Evolutionary conservation across 2,329 filamentous ascomycete species (phyloP), one percentile per base, ranked within the genome.

Genomic region (Catunica adiposa): DNA sequence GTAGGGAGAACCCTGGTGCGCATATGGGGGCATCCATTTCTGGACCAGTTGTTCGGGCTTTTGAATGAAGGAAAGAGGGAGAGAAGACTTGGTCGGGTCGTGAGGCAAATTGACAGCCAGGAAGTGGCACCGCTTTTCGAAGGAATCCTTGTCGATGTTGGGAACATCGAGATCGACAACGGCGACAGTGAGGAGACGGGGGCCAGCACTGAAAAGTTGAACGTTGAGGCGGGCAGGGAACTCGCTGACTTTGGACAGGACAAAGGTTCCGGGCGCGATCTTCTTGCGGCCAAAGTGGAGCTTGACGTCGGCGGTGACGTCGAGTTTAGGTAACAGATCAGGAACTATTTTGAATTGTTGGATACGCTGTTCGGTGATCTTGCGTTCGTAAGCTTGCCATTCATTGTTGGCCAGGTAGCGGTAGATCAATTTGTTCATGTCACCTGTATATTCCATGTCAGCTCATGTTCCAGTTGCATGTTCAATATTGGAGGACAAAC

Each of bases 371-470:
- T 82, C 74, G 60, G 94, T 78, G 60, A 97, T 72, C 62, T 81
- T 80, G 63, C 84, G 80, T 66, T 88, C 83, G 72, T 92, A 89
- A 61, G 80, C 75, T 62, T 83, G 82, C 92, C 92, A 98, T 72
- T 94, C 89, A 63, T 77, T 73, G 65, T 95, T 79, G 59, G 90
- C 87, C 53, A 97, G 83, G 68, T 86, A 79, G 61, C 90, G 86
- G 73, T 98, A 98, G 66, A 98, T 89, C 60, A 90, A 90, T 69
- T 94, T 94, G 72, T 80, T 83, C 88, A 97, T 90, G 69, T 97
- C 89, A 61, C 85, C 89, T 96, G 61, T 3, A 34, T 5, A 11
- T 5, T 23, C 7, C 2, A 34, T 47, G 46, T 56, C 42, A 58
- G 42, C 20, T n/a, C 22, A n/a, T 48, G 56, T 55, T 51, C 25